Base-by-base conservation (phyloP, 257 asterid species). In the Salvia miltiorrhiza region DNA sequence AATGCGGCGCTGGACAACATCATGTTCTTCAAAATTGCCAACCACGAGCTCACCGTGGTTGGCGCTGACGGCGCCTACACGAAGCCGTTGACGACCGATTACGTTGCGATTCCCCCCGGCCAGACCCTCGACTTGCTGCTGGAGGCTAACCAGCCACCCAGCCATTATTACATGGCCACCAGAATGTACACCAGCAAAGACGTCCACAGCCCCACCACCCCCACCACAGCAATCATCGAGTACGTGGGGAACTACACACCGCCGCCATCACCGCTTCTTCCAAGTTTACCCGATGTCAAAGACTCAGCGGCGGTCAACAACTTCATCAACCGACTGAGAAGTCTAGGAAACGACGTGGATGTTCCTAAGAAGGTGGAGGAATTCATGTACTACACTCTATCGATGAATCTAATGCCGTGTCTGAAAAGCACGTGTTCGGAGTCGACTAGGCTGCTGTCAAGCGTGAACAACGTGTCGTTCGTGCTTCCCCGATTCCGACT, bases 1-100 rank as follows among this genome's bases (percentile, higher is more conserved):
- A 87, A 87, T 45, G 85, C 86, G 0, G 89, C 76, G 37, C 79
- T 87, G 95, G 81, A 83, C 81, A 81, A 83, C 79, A 78, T 83
- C 19, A 78, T 83, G 32, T 28, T 28, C 32, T 28, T 28, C 32
- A 28, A 28, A 28, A 28, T 28, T 4, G 32, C 3, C 32, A 28
- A 28, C 32, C 32, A 28, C 32, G 4, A 28, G 2, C 4, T 28
- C 4, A 28, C 32, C 32, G 32, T 28, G 3, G 32, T 28, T 4
- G 32, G 32, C 32, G 4, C 32, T 1, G 32, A 28, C 32, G 32
- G 32, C 4, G 32, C 32, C 32, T 28, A 28, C 32, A 28, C 32
- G 32, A 28, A 28, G 4, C 32, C 32, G 32, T 77, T 81, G 0
- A 67, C 4, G 0, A 78, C 65, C 12, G 77, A 73, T 8, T 79